Evolutionary conservation across 1,139 yeast species (phyloP).

Genomic region (Lodderomyces oxycetoniae): DNA sequence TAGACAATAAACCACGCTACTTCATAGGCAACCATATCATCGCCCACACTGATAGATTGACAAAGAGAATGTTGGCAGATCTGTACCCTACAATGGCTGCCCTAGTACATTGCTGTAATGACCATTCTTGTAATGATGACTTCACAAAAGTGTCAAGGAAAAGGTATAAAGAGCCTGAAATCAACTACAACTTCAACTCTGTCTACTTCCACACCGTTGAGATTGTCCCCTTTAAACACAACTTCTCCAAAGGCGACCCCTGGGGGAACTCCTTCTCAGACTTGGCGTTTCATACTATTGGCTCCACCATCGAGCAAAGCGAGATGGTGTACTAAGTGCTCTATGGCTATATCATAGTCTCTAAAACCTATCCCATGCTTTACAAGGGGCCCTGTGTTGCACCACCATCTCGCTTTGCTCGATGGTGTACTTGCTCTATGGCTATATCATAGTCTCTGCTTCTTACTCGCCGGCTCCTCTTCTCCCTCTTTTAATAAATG

Average conservation of each 20-base stretch:
- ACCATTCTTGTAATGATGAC: conserved; percentile 14
- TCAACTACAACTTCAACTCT: conserved; percentile 32
- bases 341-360: too few species aligned
- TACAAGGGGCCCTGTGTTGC: too few species aligned
- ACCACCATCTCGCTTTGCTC: too few species aligned
- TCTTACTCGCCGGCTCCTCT: conserved; percentile 10
- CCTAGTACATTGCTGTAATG: conserved; percentile 27
- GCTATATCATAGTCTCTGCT: conserved; percentile 12
- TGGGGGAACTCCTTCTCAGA: conserved; percentile 57
- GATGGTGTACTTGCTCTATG: too few species aligned
- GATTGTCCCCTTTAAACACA: conserved; percentile 16
- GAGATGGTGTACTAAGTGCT: too few species aligned
- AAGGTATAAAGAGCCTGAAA: conserved; percentile 26
- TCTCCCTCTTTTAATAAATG: conserved; percentile 40
- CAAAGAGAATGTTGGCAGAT: conserved; percentile 35
- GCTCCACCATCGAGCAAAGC: too few species aligned
- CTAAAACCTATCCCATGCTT: too few species aligned
- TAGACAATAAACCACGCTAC: conserved; percentile 25
- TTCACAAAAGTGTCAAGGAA: conserved; percentile 27
- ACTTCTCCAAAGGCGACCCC: conserved; percentile 23
- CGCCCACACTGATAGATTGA: conserved; percentile 49
- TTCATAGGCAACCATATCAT: conserved; percentile 48
- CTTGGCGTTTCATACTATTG: conserved; percentile 37
- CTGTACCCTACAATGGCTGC: conserved; percentile 41
- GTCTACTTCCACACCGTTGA: conserved; percentile 29